Base-by-base conservation (phyloP, 768 basidiomycete species). In the Pulveroboletus sp. region DNA sequence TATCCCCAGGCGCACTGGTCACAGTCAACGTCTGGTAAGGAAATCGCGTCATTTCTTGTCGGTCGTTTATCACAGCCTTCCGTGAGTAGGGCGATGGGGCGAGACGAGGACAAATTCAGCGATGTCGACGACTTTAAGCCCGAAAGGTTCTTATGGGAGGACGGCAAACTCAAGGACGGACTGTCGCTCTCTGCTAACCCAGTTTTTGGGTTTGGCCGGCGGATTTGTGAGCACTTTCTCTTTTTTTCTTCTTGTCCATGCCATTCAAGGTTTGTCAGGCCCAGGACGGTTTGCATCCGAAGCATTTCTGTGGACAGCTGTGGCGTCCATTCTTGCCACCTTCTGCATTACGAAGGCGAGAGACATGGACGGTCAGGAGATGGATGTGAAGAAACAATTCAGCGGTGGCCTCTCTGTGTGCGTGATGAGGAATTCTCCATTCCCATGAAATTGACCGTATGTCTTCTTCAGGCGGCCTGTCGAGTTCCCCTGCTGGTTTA, bases 21-120 rank as follows among this genome's bases (percentile, higher is more conserved):
- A 33, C 71, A 26, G 55, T 61, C 26, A 74, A 74, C 27, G 56
- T 64, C 18, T 74, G 71, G 73, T 69, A 48, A 54, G 52, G 30
- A 24, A 11, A 33, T 36, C 33, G 26, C 30, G 7, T 17, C 5
- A 1, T 3, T 17, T 2, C 8, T 6, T 15, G n/a, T 8, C 32
- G 17, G 7, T 8, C 27, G 17, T 35, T 40, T 28, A 24, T 18
- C 38, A 47, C 18, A 12, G 46, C 10, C 9, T 21, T 5, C 8
- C 14, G 1, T 31, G 17, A 17, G 37, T 18, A 63, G 64, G 64
- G 65, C 56, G 9, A 67, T 66, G 15, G 35, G 55, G 9, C 48
- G 56, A 27, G 61, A 66, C 5, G 60, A 65, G 26, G 44, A 41
- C 6, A 33, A 8, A 9, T 58, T 52, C 9, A 21, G 31, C 2